These are phyloP conservation scores for Plasmodium billcollinsi DNA, from an alignment of 169 alveolate species.

Conservation along the genomic window DNA sequence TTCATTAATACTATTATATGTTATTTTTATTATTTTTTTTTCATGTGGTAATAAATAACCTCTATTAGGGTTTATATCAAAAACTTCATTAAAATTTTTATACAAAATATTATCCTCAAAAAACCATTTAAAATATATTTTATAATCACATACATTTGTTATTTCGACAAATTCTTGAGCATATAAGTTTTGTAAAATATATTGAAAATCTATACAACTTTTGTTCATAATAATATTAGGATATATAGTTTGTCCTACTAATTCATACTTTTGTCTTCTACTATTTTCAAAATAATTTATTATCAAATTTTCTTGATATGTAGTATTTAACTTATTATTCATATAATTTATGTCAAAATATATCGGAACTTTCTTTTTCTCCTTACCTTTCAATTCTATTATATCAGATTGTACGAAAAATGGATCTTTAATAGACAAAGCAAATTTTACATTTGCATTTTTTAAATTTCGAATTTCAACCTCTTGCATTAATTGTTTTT, in stretches of 20 bases:
- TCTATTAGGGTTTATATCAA: constrained; percentile 29
- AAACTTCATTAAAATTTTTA: constrained; percentile 37
- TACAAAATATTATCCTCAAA: constrained; percentile 60
- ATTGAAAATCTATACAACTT: constrained; percentile 67
- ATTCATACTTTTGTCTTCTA: constrained; percentile 70
- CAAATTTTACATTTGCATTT: constrained; percentile 50
- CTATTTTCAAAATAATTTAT: constrained; percentile 55
- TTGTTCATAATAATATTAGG: constrained; percentile 59
- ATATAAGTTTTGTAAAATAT: constrained; percentile 68
- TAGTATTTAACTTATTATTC: constrained; percentile 52
- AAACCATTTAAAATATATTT: constrained; percentile 67
- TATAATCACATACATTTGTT: constrained; percentile 56
- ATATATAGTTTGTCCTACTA: constrained; percentile 48
- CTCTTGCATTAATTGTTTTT: constrained; percentile 47
- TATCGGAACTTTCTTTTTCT: constrained; percentile 26
- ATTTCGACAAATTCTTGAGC: constrained; percentile 70
- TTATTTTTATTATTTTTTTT: constrained; percentile 45
- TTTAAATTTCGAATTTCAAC: constrained; percentile 43
- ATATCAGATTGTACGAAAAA: constrained; percentile 48
- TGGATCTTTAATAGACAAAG: constrained; percentile 39
- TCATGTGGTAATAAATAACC: constrained; percentile 56
- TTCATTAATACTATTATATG: constrained; percentile 69
- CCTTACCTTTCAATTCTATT: constrained; percentile 48
- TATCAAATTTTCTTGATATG: constrained; percentile 36
- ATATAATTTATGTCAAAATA: constrained; percentile 59